These are phyloP conservation scores for Colletotrichum abscissum DNA, from an alignment of 2,329 filamentous ascomycete genomes.

Conservation along the genomic window DNA sequence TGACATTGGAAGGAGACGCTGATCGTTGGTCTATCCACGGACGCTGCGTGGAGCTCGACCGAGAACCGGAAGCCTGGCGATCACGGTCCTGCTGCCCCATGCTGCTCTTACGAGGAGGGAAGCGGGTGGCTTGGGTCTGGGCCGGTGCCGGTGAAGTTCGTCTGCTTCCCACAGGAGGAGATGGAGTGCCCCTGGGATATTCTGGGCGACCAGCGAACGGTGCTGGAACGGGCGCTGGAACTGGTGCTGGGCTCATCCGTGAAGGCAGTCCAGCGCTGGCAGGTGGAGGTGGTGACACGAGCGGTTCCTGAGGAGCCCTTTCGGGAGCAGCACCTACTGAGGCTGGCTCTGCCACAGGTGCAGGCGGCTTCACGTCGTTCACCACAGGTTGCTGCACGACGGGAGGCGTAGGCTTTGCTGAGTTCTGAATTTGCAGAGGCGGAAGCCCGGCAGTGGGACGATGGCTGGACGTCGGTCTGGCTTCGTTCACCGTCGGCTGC, in stretches of 20 bases:
- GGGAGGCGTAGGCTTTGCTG: constrained; percentile 28
- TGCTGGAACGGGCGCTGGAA: neutral
- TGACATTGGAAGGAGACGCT: constrained; percentile 51
- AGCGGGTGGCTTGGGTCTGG: constrained; percentile 51
- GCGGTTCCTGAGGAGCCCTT: constrained; percentile 36
- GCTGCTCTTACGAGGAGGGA: constrained; percentile 72
- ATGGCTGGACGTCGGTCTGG: constrained; percentile 36
- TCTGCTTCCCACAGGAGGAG: constrained; percentile 23
- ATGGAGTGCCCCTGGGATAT: constrained; percentile 6
- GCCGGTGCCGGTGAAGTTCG: constrained; percentile 18
- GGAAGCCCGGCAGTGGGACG: constrained; percentile 43
- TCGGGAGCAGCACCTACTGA: constrained; percentile 28
- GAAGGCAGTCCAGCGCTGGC: constrained; percentile 23
- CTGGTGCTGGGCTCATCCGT: neutral
- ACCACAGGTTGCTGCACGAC: constrained; percentile 12
- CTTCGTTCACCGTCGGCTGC: constrained; percentile 15
- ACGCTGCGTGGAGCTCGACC: constrained; percentile 42
- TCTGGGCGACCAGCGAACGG: constrained; percentile 26
- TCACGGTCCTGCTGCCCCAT: constrained; percentile 59
- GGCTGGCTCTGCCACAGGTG: constrained; percentile 9
- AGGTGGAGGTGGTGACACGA: constrained; percentile 37
- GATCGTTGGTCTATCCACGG: constrained; percentile 50
- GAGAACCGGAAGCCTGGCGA: constrained; percentile 39
- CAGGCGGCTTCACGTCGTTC: constrained; percentile 16
- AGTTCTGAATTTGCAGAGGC: constrained; percentile 45